Evolutionary conservation across 2,329 filamentous ascomycete species (phyloP), one percentile per base, ranked within the genome.

Genomic region (Rugonectria rugulosa): DNA sequence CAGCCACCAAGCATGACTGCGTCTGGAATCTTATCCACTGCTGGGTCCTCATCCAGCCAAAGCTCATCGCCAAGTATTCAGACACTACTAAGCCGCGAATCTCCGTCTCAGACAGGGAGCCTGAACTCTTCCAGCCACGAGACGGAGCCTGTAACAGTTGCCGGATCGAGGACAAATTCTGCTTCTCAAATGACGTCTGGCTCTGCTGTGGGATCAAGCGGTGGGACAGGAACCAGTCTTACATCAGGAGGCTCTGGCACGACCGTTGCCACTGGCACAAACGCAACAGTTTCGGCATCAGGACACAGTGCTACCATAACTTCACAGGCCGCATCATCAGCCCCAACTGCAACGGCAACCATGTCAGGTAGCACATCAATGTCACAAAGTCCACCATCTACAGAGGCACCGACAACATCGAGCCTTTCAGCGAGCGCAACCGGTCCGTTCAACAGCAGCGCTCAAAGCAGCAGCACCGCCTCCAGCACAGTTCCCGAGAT

Each of bases 401-500:
- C 46, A 6, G 11, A 23, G 31, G 15, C 11, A 15, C 15, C 34
- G 2, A 26, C 34, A 15, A 12, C 31, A 17, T 23, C 34, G 11
- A 17, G 24, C 4, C 14, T 47, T 11, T 40, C 61, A 12, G 19
- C 48, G 8, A 38, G 53, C 38, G 45, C 48, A 17, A 24, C 31
- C 2, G 14, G 11, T 23, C 36, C 34, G 2, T 40, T 53, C 19
- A 59, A 48, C 47, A 45, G 45, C 7, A 55, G 34, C 26, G 55
- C 63, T 15, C 36, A 43, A n/a, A 15, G 32, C 20, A 15, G 29
- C 20, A 60, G 60, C 45, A 49, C 46, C 7, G 57, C 65, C 9
- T 43, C 56, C 24, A 49, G 53, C 12, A 32, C 40, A 11, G 38
- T 27, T 1, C 47, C 57, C 19, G 64, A 60, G 23, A 59, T 70